Evolutionary conservation across 495 filamentous ascomycete genomes (phyloP).

Genomic region (Annulohypoxylon maeteangense): DNA sequence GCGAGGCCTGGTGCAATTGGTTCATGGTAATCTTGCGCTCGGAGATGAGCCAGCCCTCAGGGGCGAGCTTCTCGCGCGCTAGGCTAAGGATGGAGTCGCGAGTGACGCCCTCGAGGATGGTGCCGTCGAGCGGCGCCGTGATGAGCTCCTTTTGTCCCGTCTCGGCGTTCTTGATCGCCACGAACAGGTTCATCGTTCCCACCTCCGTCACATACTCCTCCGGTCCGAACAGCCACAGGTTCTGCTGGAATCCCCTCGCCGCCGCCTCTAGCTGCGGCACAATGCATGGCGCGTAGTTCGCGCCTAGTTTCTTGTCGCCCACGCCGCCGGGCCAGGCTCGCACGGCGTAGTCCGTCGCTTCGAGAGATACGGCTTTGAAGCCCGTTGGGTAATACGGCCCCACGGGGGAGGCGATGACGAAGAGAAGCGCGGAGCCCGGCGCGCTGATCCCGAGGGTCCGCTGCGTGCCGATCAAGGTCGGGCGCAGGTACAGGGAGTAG

Average conservation of each 20-base stretch:
- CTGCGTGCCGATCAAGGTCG: conserved; percentile 97
- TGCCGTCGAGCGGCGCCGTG: conserved; percentile 94
- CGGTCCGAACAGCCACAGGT: conserved; percentile 94
- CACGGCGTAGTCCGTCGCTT: conserved; percentile 93
- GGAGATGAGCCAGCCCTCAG: conserved; percentile 86
- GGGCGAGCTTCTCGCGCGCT: conserved; percentile 80
- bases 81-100: conserved; percentile 86
- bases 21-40: conserved; percentile 92
- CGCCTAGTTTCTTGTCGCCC: conserved; percentile 96
- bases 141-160: conserved; percentile 89
- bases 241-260: conserved; percentile 92
- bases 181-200: conserved; percentile 98
- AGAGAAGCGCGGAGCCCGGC: conserved; percentile 90
- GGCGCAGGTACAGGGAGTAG: conserved; percentile 93
- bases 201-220: conserved; percentile 96
- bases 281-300: conserved; percentile 97
- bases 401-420: conserved; percentile 94
- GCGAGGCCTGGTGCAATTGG: conserved; percentile 79
- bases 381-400: conserved; percentile 98
- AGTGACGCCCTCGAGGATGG: conserved; percentile 95
- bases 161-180: conserved; percentile 79
- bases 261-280: conserved; percentile 92
- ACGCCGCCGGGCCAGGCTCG: conserved; percentile 98
- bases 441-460: conserved; percentile 89
- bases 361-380: conserved; percentile 94